Base-by-base conservation (phyloP, 371 early-diverging fungal species). In the Apophysomyces sp. region DNA sequence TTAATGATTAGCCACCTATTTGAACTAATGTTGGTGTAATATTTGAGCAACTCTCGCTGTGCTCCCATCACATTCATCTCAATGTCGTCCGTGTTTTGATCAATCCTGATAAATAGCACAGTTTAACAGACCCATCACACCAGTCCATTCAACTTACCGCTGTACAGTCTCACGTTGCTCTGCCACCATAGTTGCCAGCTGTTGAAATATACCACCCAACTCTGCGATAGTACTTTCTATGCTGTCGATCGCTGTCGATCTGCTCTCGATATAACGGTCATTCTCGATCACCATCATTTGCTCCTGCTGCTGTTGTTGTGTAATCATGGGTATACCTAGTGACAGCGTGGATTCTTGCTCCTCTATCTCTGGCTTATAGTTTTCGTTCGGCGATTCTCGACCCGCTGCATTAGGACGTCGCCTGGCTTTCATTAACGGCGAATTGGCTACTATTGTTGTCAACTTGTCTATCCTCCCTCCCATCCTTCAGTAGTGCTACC, bases 171-270 rank as follows among this genome's bases (percentile, higher is more conserved):
- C 98, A 24, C 98, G 83, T 68, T 98, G 99, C 61, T 92, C 94
- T 3, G 96, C 92, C 3, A 98, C 92, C 89, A 98, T 92, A 11
- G 87, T 85, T 0, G 97, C 94, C 59, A 98, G 77, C 60, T 97
- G 94, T 68, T 93, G 94, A 73, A 96, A 98, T 26, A 98, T 96
- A 55, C 90, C 86, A 13, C 98, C 99, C n/a, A 98, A 84, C 70
- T 98, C 99, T 0, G 95, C 92, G 59, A 98, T 95, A 1, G 99
- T 98, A 11, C 93, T 89, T 63, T 98, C 99, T 57, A 98, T 97
- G 15, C 92, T 89, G 64, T 93, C 93, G 57, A 98, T 97, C 1
- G 99, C 98, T 3, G 89, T 86, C 0, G 89, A 84, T 51, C 99
- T 81, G 51, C 85, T 85, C 58, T 97, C 94, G 52, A 96, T 80